Evolutionary conservation across 805 yeast genomes (phyloP).

Genomic region (Teunomyces gatunensis): DNA sequence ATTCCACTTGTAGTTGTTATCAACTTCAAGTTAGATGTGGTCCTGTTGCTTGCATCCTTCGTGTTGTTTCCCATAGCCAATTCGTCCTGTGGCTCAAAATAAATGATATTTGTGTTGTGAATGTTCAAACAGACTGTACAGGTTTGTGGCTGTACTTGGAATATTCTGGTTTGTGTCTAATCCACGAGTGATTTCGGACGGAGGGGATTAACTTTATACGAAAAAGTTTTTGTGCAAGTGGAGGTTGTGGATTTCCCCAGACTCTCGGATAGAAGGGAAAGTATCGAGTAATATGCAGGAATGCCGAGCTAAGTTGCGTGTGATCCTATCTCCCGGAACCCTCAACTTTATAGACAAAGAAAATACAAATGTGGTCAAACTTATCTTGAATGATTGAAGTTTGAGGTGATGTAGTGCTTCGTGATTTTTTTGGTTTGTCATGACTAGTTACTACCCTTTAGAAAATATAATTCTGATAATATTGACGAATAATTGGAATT

Average conservation of each 20-base stretch:
- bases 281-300: background rate
- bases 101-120: no score
- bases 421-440: no score
- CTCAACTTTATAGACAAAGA: no score
- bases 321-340: background rate
- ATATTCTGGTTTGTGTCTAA: background rate
- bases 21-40: constrained; percentile 30
- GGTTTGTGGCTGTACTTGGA: no score
- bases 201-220: constrained; percentile 3
- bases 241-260: constrained; percentile 3
- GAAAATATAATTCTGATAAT: no score
- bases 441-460: no score
- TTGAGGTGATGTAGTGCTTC: no score
- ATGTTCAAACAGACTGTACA: no score
- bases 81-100: background rate
- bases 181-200: background rate
- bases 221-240: constrained; percentile 1
- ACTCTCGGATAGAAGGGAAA: constrained; percentile 3
- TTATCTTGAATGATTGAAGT: no score
- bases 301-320: background rate
- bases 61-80: background rate
- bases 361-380: no score
- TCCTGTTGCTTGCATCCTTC: constrained; percentile 12
- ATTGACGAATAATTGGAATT: no score
- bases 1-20: constrained; percentile 38